Base-by-base conservation (phyloP, 768 basidiomycete species). In the Tylopilus balloui region DNA sequence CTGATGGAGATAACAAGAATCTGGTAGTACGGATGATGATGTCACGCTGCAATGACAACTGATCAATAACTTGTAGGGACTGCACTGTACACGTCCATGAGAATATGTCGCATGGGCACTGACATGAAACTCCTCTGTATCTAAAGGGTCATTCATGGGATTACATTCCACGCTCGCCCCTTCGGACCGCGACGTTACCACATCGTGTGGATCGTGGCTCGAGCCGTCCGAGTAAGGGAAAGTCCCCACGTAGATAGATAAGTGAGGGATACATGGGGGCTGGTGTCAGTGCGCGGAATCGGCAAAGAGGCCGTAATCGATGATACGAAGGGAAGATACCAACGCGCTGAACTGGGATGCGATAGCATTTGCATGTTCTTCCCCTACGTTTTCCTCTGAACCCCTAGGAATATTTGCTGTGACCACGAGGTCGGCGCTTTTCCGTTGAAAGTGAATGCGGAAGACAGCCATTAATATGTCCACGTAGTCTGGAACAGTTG, bases 351-450 rank as follows among this genome's bases (percentile, higher is more conserved):
- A 89, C 45, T 80, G 77, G 48, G 64, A 62, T 50, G 67, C 63
- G 31, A 51, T 63, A 60, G 32, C 69, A 60, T 23, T 65, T 67
- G 47, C 51, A 21, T 17, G 39, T 43, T 71, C 69, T 51, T 67
- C 60, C n/a, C 59, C 66, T 32, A 78, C 72, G 27, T 47, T 29
- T 14, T 39, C 50, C 20, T 36, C 43, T 15, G 40, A 35, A 36
- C 71, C 74, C 47, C 78, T 75, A 25, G 94, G 94, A 19, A 88
- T 76, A 67, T 94, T 97, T 62, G 85, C 84, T 15, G 88, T 86
- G 52, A 89, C 76, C 24, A 96, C 86, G 19, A 99, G 64, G 63
- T 99, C 96, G 6, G 85, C 78, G 28, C 74, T 73, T 65, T 88
- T 88, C 32, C 47, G 48, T 23, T 12, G 6, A 20, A 71, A 61